Base-by-base conservation (phyloP, 495 filamentous ascomycete species). In the Hyphodiscus hymeniophilus region DNA sequence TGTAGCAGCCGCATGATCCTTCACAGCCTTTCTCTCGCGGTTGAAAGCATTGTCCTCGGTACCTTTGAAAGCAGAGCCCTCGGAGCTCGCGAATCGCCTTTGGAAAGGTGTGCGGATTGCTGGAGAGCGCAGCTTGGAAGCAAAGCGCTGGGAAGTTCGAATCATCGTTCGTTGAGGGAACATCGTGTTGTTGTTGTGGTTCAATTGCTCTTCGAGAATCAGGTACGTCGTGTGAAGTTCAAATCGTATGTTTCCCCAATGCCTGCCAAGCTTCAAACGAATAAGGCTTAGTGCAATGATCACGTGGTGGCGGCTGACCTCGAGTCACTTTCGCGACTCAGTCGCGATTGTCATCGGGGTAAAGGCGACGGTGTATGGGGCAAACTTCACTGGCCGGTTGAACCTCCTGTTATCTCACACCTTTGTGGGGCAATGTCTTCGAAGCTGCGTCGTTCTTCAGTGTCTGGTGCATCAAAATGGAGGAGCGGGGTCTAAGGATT, bases 41-140 rank as follows among this genome's bases (percentile, higher is more conserved):
- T 91, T 81, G 76, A 96, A 96, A 55, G 76, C 74, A 68, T 91
- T 95, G 74, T 92, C 85, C 55, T 70, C 63, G 56, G 64, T 63
- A 54, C 78, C 80, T n/a, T 57, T 51, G 44, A 72, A 64, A 50
- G 66, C 62, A 26, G 61, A 52, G 18, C 52, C 49, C 43, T 64
- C 67, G 67, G 69, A 67, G 70, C 77, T 83, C 66, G 79, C 81
- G 55, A 83, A 69, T 58, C 86, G 84, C 61, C 82, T 82, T 71
- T 82, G 80, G 57, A 77, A 57, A 42, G 73, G 63, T 40, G 66
- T 66, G 62, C 82, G 82, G 60, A 78, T 56, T 53, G 73, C 69
- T 59, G 76, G 66, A 39, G 68, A 58, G 52, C 73, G 76, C 48
- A 71, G 58, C 65, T 75, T 76, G 59, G 74, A 70, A 54, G 69